phyloP scores from a whole-genome alignment of 106 monocot genomes.

The Amphibolis antarctica region DNA sequence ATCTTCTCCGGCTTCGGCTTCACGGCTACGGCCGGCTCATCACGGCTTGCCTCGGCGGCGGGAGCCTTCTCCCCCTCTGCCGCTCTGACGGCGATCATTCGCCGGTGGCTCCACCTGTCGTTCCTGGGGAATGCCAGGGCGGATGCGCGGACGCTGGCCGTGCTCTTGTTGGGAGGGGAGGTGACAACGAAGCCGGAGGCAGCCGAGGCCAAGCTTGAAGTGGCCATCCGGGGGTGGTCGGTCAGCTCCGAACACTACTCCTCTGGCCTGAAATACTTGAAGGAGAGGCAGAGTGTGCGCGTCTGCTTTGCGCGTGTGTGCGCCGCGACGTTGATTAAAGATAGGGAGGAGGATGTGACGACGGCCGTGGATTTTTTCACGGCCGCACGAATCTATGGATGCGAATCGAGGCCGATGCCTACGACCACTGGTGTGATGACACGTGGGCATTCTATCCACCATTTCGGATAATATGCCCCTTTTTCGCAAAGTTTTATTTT shows the following conservation, averaged over 20 bases:
- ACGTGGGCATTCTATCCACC: not conserved
- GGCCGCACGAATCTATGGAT: not conserved
- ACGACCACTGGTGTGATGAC: not conserved
- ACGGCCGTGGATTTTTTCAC: conserved; percentile 12
- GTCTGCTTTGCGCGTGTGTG: not conserved
- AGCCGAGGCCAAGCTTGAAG: conserved; percentile 50
- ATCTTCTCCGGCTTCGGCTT: conserved; percentile 30
- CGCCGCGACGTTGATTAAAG: not conserved
- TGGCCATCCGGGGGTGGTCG: conserved; percentile 38
- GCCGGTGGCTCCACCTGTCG: conserved; percentile 3
- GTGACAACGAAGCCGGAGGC: conserved; percentile 44
- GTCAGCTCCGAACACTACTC: not conserved
- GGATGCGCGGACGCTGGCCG: conserved; percentile 10
- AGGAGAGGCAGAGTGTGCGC: not conserved
- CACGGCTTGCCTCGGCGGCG: not conserved
- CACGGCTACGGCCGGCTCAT: conserved; percentile 10
- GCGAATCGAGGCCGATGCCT: not conserved
- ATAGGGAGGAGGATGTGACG: not conserved
- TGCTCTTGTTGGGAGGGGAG: conserved; percentile 14
- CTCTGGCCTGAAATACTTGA: not conserved
- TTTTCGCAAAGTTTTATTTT: no score
- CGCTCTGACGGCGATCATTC: conserved; percentile 43
- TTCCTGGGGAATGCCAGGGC: conserved; percentile 27
- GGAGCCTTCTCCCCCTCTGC: conserved; percentile 24
- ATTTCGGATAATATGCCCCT: no score